Conservation (phyloP, 2,329 filamentous ascomycete species). For the Atkinsonella hypoxylon region DNA sequence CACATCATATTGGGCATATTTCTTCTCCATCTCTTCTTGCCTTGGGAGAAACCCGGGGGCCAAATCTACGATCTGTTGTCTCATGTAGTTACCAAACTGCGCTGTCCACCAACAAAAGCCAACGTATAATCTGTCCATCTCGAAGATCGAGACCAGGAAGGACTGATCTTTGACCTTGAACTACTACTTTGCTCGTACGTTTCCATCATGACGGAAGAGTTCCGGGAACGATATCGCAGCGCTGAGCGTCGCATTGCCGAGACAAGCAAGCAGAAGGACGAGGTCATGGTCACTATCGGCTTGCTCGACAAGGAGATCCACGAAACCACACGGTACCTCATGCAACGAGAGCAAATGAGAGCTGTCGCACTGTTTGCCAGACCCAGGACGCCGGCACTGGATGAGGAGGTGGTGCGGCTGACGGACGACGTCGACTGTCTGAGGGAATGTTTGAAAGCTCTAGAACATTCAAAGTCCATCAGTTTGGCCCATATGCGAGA, state of each 20-base stretch:
- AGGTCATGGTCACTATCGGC: slow-evolving; percentile 3
- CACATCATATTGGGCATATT: neutral
- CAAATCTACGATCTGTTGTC: neutral
- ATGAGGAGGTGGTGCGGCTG: neutral
- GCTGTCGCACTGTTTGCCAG: slow-evolving; percentile 1
- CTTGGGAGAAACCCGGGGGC: neutral
- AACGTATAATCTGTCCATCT: neutral
- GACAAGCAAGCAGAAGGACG: neutral
- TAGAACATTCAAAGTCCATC: neutral
- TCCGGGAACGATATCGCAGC: neutral
- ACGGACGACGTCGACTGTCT: slow-evolving; percentile 2
- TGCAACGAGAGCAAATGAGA: slow-evolving; percentile 1
- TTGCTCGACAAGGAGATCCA: slow-evolving; percentile 3
- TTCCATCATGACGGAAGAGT: neutral
- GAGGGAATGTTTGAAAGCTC: neutral
- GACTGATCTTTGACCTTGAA: neutral
- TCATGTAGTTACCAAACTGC: neutral
- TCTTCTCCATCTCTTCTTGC: neutral
- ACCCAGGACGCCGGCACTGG: slow-evolving; percentile 2
- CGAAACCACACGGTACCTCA: slow-evolving; percentile 3
- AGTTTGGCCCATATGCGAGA: slow-evolving; percentile 1
- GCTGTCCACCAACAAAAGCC: neutral
- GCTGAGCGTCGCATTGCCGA: slow-evolving; percentile 1
- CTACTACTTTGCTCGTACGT: too few relatives aligned
- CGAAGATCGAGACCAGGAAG: neutral